phyloP scores from a whole-genome alignment of 352 stramenopile genomes.

The Phytophthora citrophthora region DNA sequence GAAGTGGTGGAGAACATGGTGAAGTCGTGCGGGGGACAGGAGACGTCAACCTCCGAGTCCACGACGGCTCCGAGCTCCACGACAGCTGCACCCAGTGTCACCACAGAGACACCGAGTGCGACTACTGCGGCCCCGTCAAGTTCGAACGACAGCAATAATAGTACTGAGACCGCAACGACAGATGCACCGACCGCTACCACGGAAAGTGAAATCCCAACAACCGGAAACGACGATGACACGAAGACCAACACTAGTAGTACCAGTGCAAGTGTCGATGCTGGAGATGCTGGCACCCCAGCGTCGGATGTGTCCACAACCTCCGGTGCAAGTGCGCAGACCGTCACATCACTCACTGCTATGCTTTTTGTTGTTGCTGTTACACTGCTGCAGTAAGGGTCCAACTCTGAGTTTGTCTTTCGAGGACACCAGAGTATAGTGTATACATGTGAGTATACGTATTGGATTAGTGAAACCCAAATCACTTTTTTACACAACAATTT shows the following conservation, averaged over 20 bases:
- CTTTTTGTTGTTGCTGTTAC: conserved; percentile 7
- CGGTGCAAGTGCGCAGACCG: background rate
- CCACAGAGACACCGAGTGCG: background rate
- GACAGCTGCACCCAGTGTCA: background rate
- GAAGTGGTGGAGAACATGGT: conserved; percentile 10
- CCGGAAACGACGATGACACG: too few species aligned
- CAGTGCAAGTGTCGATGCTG: background rate
- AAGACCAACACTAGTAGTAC: background rate
- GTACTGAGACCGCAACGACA: too few species aligned
- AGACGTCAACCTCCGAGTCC: background rate
- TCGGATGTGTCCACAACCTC: conserved; percentile 16
- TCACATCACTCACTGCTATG: background rate
- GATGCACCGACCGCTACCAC: too few species aligned
- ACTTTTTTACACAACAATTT: too few species aligned
- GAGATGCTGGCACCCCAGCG: background rate
- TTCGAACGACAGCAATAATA: too few species aligned
- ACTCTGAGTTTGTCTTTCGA: too few species aligned
- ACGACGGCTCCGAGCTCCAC: background rate
- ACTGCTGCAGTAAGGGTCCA: background rate
- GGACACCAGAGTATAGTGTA: too few species aligned
- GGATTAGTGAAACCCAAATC: too few species aligned
- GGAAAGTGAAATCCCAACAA: too few species aligned
- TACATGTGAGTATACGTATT: too few species aligned
- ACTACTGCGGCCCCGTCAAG: background rate
- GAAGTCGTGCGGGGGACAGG: background rate